Evolutionary conservation across 2,329 filamentous ascomycete species (phyloP).

Genomic region (Pseudocercospora pini-densiflorae): DNA sequence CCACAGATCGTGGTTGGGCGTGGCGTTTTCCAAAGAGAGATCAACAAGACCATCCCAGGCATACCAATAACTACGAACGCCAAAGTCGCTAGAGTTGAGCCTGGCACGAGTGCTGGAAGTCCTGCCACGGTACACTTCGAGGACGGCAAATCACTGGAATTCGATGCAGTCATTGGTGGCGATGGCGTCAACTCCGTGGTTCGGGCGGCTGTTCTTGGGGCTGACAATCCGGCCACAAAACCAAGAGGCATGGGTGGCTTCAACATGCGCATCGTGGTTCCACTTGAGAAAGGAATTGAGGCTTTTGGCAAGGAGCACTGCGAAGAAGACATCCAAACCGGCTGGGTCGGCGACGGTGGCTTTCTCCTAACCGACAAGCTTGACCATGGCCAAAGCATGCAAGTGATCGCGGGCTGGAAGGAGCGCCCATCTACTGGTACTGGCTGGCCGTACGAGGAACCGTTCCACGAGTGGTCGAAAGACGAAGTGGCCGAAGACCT

Average conservation of each 20-base stretch:
- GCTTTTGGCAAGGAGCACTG: slow-evolving; percentile 17
- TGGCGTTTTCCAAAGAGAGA: slow-evolving; percentile 2
- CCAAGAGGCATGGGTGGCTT: slow-evolving; percentile 15
- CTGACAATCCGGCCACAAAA: slow-evolving; percentile 13
- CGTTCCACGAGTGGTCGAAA: slow-evolving; percentile 11
- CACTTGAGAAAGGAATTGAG: slow-evolving; percentile 9
- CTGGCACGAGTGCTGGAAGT: neutral
- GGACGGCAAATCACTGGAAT: neutral
- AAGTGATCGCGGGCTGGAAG: slow-evolving; percentile 16
- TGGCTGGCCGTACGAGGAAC: slow-evolving; percentile 6
- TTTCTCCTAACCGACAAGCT: slow-evolving; percentile 16
- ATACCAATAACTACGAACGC: neutral
- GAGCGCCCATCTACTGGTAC: slow-evolving; percentile 1
- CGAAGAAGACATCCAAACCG: slow-evolving; percentile 3
- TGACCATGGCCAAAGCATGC: slow-evolving; percentile 15
- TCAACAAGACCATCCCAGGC: slow-evolving; percentile 8
- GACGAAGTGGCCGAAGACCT: slow-evolving; percentile 12
- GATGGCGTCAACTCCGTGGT: slow-evolving; percentile 8
- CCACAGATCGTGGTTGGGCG: slow-evolving; percentile 7
- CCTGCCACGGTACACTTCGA: neutral
- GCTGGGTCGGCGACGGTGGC: slow-evolving; percentile 17
- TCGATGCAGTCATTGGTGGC: slow-evolving; percentile 1
- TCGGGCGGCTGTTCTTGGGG: slow-evolving; percentile 2
- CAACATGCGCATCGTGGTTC: slow-evolving; percentile 15
- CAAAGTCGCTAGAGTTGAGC: slow-evolving; percentile 1